A percentile compares a stretch with the other conserved stretches of the same genome.
phyloP scores from a whole-genome alignment of 2,329 filamentous ascomycete species.

The Fusarium nodosum region DNA sequence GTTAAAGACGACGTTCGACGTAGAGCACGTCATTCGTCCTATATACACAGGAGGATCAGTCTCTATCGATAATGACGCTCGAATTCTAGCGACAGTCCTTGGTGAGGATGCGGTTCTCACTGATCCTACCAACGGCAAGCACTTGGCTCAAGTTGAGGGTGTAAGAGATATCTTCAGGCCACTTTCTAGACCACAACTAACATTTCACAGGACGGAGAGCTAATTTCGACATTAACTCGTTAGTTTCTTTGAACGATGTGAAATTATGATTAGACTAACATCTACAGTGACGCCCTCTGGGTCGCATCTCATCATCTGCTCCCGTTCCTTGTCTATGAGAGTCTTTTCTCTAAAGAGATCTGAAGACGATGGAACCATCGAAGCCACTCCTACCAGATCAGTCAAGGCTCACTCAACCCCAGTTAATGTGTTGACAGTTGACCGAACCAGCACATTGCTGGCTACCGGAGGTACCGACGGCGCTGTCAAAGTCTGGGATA shows the following conservation, averaged over 20 bases:
- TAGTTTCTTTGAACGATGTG: constrained; percentile 37
- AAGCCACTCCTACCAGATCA: constrained; percentile 78
- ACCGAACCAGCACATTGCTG: constrained; percentile 88
- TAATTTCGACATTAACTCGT: constrained; percentile 81
- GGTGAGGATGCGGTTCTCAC: constrained; percentile 93
- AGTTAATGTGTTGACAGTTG: constrained; percentile 86
- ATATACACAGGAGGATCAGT: constrained; percentile 94
- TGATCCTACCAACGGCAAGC: constrained; percentile 83
- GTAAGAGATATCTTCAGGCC: constrained; percentile 60
- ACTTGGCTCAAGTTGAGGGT: constrained; percentile 88
- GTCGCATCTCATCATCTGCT: constrained; percentile 90
- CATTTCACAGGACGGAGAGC: constrained; percentile 76
- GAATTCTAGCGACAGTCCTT: constrained; percentile 87
- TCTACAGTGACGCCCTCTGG: constrained; percentile 83
- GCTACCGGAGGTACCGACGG: constrained; percentile 95
- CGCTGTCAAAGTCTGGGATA: constrained; percentile 96
- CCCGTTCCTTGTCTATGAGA: constrained; percentile 94
- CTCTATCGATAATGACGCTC: constrained; percentile 83
- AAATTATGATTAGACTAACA: constrained; percentile 32
- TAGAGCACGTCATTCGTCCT: constrained; percentile 84
- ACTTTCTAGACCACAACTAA: constrained; percentile 33
- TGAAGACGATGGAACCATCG: constrained; percentile 68
- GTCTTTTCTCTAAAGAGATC: constrained; percentile 81
- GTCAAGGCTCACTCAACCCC: constrained; percentile 92
- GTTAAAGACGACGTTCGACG: constrained; percentile 90